A percentile compares a stretch with the other conserved stretches of the same genome.
phyloP scores from a whole-genome alignment of 371 early-diverging fungal species.

The Mortierella sp. region DNA sequence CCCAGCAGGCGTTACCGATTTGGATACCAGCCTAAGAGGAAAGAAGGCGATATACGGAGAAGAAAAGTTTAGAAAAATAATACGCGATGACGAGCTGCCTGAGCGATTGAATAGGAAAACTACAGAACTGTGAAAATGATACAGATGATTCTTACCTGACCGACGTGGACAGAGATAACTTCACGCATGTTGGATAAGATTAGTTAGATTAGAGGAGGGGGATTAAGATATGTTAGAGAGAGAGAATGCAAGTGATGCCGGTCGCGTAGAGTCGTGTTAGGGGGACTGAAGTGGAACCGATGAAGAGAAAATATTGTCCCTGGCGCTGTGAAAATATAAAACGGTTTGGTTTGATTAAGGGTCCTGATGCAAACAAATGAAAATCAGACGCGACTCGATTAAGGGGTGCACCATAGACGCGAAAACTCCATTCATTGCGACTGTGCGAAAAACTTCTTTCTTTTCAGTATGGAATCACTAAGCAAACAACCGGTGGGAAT shows the following conservation, averaged over 20 bases:
- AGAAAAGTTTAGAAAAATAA: background rate
- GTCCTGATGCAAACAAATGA: too few relatives aligned
- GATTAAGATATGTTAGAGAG: conserved; percentile 6
- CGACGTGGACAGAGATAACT: conserved; percentile 94
- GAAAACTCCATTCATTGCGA: too few relatives aligned
- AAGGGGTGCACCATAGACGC: too few relatives aligned
- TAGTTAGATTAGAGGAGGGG: background rate
- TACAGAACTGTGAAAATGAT: too few relatives aligned
- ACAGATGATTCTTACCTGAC: conserved; percentile 56
- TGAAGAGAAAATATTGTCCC: conserved; percentile 43
- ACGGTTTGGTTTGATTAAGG: too few relatives aligned
- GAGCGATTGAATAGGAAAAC: too few relatives aligned
- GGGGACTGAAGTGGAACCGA: conserved; percentile 54
- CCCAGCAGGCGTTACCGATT: conserved; percentile 99
- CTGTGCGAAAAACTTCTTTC: too few relatives aligned
- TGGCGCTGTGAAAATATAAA: conserved; percentile 14
- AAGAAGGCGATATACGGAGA: background rate
- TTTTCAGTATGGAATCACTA: too few relatives aligned
- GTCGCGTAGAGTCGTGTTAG: conserved; percentile 50
- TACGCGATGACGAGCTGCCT: too few relatives aligned
- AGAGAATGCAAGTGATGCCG: conserved; percentile 38
- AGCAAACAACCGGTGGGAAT: too few relatives aligned
- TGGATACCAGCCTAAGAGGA: conserved; percentile 99
- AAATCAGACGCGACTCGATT: too few relatives aligned
- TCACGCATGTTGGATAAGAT: conserved; percentile 88